These are phyloP conservation scores for Boletus huronensis DNA, from an alignment of 768 basidiomycete species.

Conservation along the genomic window DNA sequence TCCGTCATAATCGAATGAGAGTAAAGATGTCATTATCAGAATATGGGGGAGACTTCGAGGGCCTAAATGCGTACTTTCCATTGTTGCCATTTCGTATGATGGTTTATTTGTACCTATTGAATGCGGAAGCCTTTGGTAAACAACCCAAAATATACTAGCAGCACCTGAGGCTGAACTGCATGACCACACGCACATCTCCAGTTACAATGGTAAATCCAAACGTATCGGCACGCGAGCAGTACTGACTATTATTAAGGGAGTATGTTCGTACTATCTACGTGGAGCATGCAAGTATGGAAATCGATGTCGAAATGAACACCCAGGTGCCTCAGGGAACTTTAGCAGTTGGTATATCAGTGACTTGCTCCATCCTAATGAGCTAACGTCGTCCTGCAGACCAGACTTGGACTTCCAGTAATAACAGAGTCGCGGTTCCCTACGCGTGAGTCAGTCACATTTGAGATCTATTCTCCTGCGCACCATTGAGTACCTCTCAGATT, in stretches of 20 bases:
- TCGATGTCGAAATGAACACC: slow-evolving; percentile 66
- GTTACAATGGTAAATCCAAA: slow-evolving; percentile 16
- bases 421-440: slow-evolving; percentile 34
- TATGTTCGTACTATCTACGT: slow-evolving; percentile 61
- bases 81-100: background rate
- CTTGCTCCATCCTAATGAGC: slow-evolving; percentile 8
- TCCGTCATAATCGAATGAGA: background rate
- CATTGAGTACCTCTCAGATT: slow-evolving; percentile 36
- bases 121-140: slow-evolving; percentile 12
- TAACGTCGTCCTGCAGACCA: slow-evolving; percentile 32
- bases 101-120: slow-evolving; percentile 18
- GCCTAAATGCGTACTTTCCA: no score
- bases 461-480: background rate
- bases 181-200: background rate
- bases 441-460: slow-evolving; percentile 32
- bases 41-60: background rate
- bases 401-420: slow-evolving; percentile 37
- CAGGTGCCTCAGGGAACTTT: slow-evolving; percentile 39
- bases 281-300: slow-evolving; percentile 66
- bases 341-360: slow-evolving; percentile 43
- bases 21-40: background rate
- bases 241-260: slow-evolving; percentile 36
- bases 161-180: background rate
- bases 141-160: background rate
- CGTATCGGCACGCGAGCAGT: background rate